A percentile compares a stretch with the other conserved stretches of the same genome.
phyloP scores from a whole-genome alignment of 2,329 filamentous ascomycete species.

The Aspergillus novofumigatus region DNA sequence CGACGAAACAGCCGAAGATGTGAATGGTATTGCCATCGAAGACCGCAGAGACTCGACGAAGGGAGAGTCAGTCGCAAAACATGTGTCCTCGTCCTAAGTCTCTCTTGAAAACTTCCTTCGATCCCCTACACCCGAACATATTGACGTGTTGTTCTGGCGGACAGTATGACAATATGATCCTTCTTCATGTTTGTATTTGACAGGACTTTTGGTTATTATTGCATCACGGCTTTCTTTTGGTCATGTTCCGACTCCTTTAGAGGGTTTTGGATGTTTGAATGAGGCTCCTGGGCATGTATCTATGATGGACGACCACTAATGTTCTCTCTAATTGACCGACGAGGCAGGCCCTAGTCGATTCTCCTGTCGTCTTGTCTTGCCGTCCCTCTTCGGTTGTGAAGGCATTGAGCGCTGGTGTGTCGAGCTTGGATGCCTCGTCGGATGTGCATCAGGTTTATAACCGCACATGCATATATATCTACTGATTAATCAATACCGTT shows the following conservation, averaged over 20 bases:
- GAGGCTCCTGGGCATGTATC: background rate
- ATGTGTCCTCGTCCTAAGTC: conserved; percentile 1
- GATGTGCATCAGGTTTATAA: background rate
- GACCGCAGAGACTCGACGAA: conserved; percentile 16
- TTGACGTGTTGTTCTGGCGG: background rate
- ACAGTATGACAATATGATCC: background rate
- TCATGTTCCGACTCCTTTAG: background rate
- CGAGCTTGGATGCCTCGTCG: background rate
- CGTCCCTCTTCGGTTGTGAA: background rate
- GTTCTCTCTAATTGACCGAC: background rate
- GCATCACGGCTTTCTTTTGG: background rate
- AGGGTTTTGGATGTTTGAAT: background rate
- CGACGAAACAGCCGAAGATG: conserved; percentile 74
- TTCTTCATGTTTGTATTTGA: background rate
- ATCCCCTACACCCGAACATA: background rate
- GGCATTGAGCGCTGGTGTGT: background rate
- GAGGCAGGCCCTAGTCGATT: background rate
- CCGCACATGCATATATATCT: background rate
- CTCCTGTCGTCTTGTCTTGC: background rate
- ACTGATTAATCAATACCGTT: background rate
- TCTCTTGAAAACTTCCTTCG: background rate
- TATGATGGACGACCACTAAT: background rate
- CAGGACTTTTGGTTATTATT: background rate
- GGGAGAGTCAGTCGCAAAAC: conserved; percentile 10
- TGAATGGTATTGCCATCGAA: conserved; percentile 37